phyloP scores from a whole-genome alignment of 2,329 filamentous ascomycete species.

The Talaromyces atroroseus region DNA sequence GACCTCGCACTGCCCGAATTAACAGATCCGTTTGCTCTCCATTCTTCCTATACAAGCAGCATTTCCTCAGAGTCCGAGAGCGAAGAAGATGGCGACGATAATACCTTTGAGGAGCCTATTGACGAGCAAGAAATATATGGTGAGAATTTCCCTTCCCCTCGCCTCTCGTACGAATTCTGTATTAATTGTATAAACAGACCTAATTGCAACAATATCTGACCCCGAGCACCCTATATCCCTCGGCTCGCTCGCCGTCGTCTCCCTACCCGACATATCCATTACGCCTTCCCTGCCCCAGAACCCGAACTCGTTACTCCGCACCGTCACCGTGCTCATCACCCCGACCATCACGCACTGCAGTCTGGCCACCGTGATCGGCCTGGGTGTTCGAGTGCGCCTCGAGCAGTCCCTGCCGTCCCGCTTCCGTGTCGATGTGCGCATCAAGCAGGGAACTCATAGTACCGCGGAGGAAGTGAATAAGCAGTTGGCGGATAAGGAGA shows the following conservation, averaged over 20 bases:
- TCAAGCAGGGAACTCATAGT: conserved; percentile 93
- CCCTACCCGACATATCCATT: conserved; percentile 88
- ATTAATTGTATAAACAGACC: conserved; percentile 52
- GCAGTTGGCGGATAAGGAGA: conserved; percentile 92
- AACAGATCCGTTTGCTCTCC: conserved; percentile 45
- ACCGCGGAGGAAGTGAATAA: conserved; percentile 96
- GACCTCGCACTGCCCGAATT: conserved; percentile 46
- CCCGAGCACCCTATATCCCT: conserved; percentile 94
- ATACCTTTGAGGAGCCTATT: conserved; percentile 70
- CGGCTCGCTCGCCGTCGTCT: conserved; percentile 89
- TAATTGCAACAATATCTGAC: conserved; percentile 91
- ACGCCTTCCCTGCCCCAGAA: conserved; percentile 57
- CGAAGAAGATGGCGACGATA: conserved; percentile 44
- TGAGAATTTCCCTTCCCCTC: conserved; percentile 31
- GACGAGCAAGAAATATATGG: conserved; percentile 97
- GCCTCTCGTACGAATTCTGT: neutral
- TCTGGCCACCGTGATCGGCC: conserved; percentile 88
- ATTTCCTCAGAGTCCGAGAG: conserved; percentile 33
- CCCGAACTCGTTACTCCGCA: conserved; percentile 57
- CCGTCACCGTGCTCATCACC: conserved; percentile 81
- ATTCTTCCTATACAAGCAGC: conserved; percentile 13
- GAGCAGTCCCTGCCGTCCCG: conserved; percentile 87
- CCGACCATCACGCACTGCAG: conserved; percentile 97
- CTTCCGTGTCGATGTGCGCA: conserved; percentile 85
- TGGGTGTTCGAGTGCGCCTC: conserved; percentile 84